Base-by-base conservation (phyloP, 2,329 filamentous ascomycete genomes). In the Aspergillus pseudoviridinutans region DNA sequence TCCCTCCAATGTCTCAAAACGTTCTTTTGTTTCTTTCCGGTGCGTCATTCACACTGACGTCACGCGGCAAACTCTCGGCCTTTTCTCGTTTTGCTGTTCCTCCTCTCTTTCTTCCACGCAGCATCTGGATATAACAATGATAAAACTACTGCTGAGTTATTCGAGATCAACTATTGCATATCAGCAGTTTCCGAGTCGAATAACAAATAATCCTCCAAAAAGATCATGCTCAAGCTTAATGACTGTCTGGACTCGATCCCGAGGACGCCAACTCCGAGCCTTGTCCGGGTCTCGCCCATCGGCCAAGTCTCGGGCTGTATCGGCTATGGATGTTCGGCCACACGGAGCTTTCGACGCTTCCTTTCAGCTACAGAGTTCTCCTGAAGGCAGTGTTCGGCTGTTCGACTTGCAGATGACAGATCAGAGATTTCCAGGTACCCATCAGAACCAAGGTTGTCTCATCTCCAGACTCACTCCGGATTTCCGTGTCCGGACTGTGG, bases 281-380 rank as follows among this genome's bases (percentile, higher is more conserved):
- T 58, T 27, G 22, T 49, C 61, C 62, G 57, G 57, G 53, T 57
- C 49, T 46, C 22, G n/a, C 28, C 61, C 49, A 41, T 57, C 63
- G 61, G 63, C 51, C 53, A 53, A 66, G 64, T 71, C 64, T 71
- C 71, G 68, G 68, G 56, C 59, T 64, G 67, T 70, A 64, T 73
- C 71, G 71, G 71, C 53, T 73, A 71, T 28, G 51, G 32, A 17
- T 25, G 42, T 55, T 72, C 71, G 71, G 71, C 66, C 67, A 67
- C 68, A 72, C 69, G 71, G 71, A 74, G 67, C 56, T 66, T 60
- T 57, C 27, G 28, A 35, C 28, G 28, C 50, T 54, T 9, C 8
- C 3, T 7, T 47, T 47, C 14, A 38, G 32, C 6, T 10, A 22
- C 12, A 22, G 12, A 3, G 20, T 47, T 12, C 24, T 46, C 20